These are phyloP conservation scores for Crucibulum laeve DNA, from an alignment of 768 basidiomycete species.

Conservation along the genomic window DNA sequence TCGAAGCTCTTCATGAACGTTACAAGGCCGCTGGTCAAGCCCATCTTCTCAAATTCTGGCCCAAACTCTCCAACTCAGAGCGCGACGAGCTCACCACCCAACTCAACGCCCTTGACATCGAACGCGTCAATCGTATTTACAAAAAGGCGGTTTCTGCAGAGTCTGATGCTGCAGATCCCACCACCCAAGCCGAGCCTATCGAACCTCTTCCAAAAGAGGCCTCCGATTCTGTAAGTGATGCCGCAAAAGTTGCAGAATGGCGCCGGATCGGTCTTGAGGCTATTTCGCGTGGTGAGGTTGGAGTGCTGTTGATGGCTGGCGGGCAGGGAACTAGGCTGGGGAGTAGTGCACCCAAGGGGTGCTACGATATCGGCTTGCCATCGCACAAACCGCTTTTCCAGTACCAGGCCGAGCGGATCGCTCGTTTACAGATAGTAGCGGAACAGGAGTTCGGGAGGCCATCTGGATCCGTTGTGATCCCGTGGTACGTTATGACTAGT, in stretches of 20 bases:
- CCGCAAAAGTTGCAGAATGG: constrained; percentile 69
- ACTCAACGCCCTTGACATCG: constrained; percentile 77
- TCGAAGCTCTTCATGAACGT: constrained; percentile 50
- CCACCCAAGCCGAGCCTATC: constrained; percentile 46
- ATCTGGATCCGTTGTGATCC: constrained; percentile 64
- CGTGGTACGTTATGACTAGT: constrained; percentile 99
- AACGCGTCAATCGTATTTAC: constrained; percentile 90
- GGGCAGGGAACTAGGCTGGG: constrained; percentile 96
- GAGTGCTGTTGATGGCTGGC: constrained; percentile 96
- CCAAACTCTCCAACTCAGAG: constrained; percentile 60
- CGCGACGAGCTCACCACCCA: constrained; percentile 63
- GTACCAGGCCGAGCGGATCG: constrained; percentile 95
- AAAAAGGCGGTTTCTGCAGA: constrained; percentile 69
- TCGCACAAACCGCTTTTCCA: constrained; percentile 95
- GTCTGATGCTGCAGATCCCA: constrained; percentile 37
- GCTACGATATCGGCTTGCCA: constrained; percentile 94
- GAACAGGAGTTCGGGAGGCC: constrained; percentile 49
- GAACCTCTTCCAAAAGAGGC: constrained; percentile 79
- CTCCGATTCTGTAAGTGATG: constrained; percentile 55
- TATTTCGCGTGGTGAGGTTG: constrained; percentile 78
- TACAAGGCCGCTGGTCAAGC: constrained; percentile 82
- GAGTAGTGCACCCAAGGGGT: constrained; percentile 90
- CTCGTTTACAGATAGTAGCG: constrained; percentile 75
- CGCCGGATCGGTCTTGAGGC: constrained; percentile 74
- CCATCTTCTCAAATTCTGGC: constrained; percentile 89